phyloP scores from a whole-genome alignment of 805 yeast species.

The Jamesozyma hellenica region DNA sequence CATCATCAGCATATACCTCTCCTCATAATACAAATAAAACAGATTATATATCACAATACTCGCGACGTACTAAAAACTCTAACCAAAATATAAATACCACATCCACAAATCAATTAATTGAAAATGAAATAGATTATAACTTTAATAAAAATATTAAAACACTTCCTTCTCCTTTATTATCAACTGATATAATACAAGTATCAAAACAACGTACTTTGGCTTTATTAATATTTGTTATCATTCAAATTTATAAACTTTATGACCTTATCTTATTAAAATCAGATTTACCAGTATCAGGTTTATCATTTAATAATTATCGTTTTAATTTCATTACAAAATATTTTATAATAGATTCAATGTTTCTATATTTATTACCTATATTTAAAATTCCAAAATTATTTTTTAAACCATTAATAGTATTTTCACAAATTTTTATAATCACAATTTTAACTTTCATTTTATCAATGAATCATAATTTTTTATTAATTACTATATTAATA shows the following conservation, averaged over 20 bases:
- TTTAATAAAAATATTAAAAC: too few relatives aligned
- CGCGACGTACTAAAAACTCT: too few relatives aligned
- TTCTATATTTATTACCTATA: slow-evolving; percentile 60
- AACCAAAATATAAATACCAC: too few relatives aligned
- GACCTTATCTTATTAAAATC: slow-evolving; percentile 55
- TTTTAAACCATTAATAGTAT: slow-evolving; percentile 48
- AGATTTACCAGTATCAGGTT: slow-evolving; percentile 27
- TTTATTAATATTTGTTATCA: slow-evolving; percentile 52
- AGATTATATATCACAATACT: background rate
- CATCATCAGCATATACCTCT: background rate
- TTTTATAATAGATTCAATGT: slow-evolving; percentile 59
- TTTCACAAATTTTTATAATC: slow-evolving; percentile 38
- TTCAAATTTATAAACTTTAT: slow-evolving; percentile 82
- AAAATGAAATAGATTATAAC: background rate
- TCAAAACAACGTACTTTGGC: slow-evolving; percentile 68
- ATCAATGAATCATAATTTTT: slow-evolving; percentile 41
- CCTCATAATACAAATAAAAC: slow-evolving; percentile 2
- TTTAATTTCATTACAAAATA: slow-evolving; percentile 61
- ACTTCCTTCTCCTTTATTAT: slow-evolving; percentile 40
- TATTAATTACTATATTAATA: slow-evolving; percentile 33
- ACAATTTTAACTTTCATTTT: slow-evolving; percentile 44
- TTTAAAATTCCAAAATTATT: slow-evolving; percentile 67
- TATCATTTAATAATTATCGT: slow-evolving; percentile 36
- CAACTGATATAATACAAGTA: slow-evolving; percentile 55
- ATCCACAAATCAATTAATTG: too few relatives aligned